Evolutionary conservation across 768 basidiomycete genomes (phyloP), one percentile per base, ranked within the genome.

Genomic region (Fomitopsis serialis): DNA sequence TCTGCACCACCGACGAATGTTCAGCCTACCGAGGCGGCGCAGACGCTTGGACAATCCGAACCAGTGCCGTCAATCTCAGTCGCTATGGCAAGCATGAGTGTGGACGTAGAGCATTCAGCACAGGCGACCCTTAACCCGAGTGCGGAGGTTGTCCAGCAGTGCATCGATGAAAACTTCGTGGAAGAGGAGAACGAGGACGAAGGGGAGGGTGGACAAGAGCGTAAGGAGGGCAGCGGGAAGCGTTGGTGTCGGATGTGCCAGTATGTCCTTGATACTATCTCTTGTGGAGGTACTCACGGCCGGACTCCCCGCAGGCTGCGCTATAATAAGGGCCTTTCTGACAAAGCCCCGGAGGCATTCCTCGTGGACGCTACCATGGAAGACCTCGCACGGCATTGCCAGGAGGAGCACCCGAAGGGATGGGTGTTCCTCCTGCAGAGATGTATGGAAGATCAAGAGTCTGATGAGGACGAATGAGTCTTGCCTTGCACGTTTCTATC

Each of bases 221-320:
- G 11, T 32, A 5, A 32, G 29, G 59, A 63, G 9, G 62, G 64
- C 36, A 64, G 59, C 23, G 68, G 64, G 3, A 54, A 56, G 37
- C 59, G 70, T 35, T 70, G 69, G 40, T 85, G 83, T 53, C 68
- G 62, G 46, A 67, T 81, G 34, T 85, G 84, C 76, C 58, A 68
- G 84, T 81, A 50, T 65, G 82, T 73, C 47, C 44, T 48, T 42
- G 48, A 42, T n/a, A 29, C 6, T 19, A 45, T 50, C 23, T 19
- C 17, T 27, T 40, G 15, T 15, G 5, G 15, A 7, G 19, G 7
- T 15, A 40, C 37, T 17, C 7, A 40, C 15, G 15, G 6, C 29
- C 37, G 15, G 6, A 5, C 37, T 4, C 37, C 8, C 15, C 47
- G 3, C 52, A 78, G 78, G 17, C 58, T 65, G 37, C 74, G 77